Evolutionary conservation across 2,329 filamentous ascomycete genomes (phyloP), one percentile per base, ranked within the genome.

Genomic region (Westerdykella aurantiaca): DNA sequence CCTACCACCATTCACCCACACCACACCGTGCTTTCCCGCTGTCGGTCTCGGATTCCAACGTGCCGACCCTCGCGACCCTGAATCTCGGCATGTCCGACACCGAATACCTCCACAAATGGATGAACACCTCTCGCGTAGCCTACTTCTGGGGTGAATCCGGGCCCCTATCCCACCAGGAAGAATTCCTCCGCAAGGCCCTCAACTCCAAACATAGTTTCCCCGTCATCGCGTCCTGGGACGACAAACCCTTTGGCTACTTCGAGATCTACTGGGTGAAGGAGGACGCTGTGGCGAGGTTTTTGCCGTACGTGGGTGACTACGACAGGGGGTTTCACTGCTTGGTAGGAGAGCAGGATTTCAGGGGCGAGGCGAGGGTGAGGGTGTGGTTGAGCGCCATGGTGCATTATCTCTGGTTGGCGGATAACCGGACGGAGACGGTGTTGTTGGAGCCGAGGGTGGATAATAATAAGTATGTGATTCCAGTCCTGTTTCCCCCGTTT

Each of bases 231-330:
- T 83, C 89, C 63, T 98, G 91, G 87, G 88, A 97, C 56, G 90
- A 88, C 10, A 85, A 91, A 47, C 91, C 91, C 0, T 98, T 97
- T 69, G 93, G 89, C 0, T 98, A 94, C 64, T 96, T 98, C 63
- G 93, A 98, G 71, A 78, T 98, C 29, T 98, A 98, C 70, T 98
- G 93, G 91, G 88, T 93, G 3, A 95, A 95, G 60, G 93, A 98
- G 63, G 93, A 97, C 60, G 71, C 75, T 0, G 66, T 98, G 1
- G 88, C 87, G 0, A 78, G 76, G 38, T 76, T 88, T 51, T 68
- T 94, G 0, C 76, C 76, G 17, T 76, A 79, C 3, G 80, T 82
- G 0, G 80, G 78, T 6, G 86, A 95, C 57, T 97, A 85, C 68
- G 91, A 97, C 57, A 76, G 93, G 6, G 93, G 93, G 0, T 70